Evolutionary conservation across 441 rosid species (phyloP), one percentile per base, ranked within the genome.

Genomic region (Omphalea diandra): DNA sequence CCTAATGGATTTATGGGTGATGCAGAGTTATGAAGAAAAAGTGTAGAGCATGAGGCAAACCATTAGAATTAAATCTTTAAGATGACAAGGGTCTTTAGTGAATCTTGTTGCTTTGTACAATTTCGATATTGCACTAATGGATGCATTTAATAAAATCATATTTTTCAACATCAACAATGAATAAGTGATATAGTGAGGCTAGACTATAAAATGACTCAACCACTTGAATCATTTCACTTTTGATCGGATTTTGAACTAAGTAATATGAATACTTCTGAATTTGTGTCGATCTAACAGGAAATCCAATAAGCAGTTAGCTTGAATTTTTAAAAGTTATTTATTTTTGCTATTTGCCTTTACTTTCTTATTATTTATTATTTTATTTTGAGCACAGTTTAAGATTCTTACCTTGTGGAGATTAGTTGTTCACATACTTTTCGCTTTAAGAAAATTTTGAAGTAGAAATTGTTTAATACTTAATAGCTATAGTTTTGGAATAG

Each of bases 151-250:
- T 22, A 17, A 9, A 2, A 27, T 31, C 14, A 44, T 54, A 8
- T 76, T 76, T 46, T 53, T 52, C 60, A 67, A 71, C 11, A 60
- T 76, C 33, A 69, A 53, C 68, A 58, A 70, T 5, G 62, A 58
- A 36, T 3, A 20, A n/a, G 26, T n/a, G 43, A 11, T 5, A 24
- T 22, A 35, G 59, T 70, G 59, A 15, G 17, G 4, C 0, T 40
- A 40, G 20, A 29, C n/a, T n/a, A n/a, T n/a, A n/a, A n/a, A 22
- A n/a, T n/a, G 4, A 35, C 0, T n/a, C n/a, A 22, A 0, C 1
- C 5, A 4, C 2, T 54, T 1, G 1, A 2, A 32, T 10, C 36
- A 43, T 55, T 55, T 46, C 65, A 29, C 5, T 64, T 72, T 44
- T 62, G 26, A 52, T 72, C 75, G 0, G 75, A 64, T 55, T 44